Evolutionary conservation across 2,329 filamentous ascomycete species (phyloP).

Genomic region (Ascochyta lentis): DNA sequence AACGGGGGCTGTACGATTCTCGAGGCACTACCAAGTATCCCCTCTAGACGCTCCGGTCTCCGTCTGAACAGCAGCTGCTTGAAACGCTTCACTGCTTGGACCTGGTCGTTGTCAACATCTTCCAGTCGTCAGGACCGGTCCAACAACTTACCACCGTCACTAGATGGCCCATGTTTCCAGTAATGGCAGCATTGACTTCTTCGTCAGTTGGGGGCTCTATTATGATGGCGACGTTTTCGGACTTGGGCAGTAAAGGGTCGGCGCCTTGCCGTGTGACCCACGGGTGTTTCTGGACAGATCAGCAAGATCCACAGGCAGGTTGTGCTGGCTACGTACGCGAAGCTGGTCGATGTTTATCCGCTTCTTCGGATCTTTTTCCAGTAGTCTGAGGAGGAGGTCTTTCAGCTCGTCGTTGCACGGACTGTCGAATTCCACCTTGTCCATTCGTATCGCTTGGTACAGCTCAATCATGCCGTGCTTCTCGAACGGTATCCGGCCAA

Average conservation of each 20-base stretch:
- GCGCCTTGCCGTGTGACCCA: slow-evolving; percentile 87
- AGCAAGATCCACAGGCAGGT: slow-evolving; percentile 7
- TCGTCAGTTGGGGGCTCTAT: slow-evolving; percentile 86
- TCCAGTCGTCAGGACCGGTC: background rate
- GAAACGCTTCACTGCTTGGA: slow-evolving; percentile 91
- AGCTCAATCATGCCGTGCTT: slow-evolving; percentile 80
- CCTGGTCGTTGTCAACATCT: slow-evolving; percentile 54
- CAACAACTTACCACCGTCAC: slow-evolving; percentile 71
- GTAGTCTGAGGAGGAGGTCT: slow-evolving; percentile 74
- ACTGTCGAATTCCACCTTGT: slow-evolving; percentile 67
- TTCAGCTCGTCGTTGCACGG: slow-evolving; percentile 72
- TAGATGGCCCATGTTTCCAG: slow-evolving; percentile 84
- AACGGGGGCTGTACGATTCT: slow-evolving; percentile 65
- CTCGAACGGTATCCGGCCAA: slow-evolving; percentile 87
- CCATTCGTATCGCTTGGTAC: slow-evolving; percentile 83
- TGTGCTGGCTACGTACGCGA: slow-evolving; percentile 64
- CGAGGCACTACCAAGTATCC: slow-evolving; percentile 65
- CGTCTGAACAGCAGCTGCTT: slow-evolving; percentile 72
- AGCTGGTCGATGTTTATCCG: slow-evolving; percentile 84
- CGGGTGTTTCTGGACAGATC: slow-evolving; percentile 73
- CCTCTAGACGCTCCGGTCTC: slow-evolving; percentile 62
- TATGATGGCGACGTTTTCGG: slow-evolving; percentile 84
- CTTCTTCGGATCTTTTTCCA: slow-evolving; percentile 85
- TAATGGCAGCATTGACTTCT: slow-evolving; percentile 90
- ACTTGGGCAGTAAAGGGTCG: slow-evolving; percentile 78